Evolutionary conservation across 2,329 filamentous ascomycete species (phyloP), one percentile per base, ranked within the genome.

Genomic region (Arthrinium phaeospermum): DNA sequence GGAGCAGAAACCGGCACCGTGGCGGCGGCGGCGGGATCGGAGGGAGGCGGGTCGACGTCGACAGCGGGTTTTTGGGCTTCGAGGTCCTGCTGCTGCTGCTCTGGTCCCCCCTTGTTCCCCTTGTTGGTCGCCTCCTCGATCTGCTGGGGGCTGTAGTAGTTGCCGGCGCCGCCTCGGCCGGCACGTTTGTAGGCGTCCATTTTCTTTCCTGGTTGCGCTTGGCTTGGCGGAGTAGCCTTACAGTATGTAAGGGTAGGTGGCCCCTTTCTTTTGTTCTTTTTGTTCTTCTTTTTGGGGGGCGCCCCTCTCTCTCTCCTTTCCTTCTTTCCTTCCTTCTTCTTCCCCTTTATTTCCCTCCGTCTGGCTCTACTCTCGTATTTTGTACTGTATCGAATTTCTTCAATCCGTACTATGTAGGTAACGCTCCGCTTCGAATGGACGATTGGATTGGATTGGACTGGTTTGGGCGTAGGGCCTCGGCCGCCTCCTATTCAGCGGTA

Each of bases 161-260:
- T 92, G 70, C 91, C 91, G 7, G 90, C 90, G 69, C 91, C 91
- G 71, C 91, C 91, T 68, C 91, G 88, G 71, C 91, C 90, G 57
- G 87, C 84, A 72, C 85, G 85, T 75, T 84, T 84, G 75, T 87
- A 87, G 69, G 83, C 83, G 76, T 87, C 87, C 71, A 73, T 71
- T 76, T n/a, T n/a, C 14, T 22, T 30, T 16, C 16, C n/a, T 22
- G 30, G 13, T 67, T 7, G 34, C 30, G 24, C 46, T 47, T 47
- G 46, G 46, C 46, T 47, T 19, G 7, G 53, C 51, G 53, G 16
- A 14, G 10, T 45, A 41, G 24, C 27, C 10, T 34, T 14, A 10
- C 30, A 7, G 34, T 45, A 45, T 14, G 44, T 45, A 45, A 16
- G 44, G 16, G 19, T 6, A 30, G 27, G 27, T 45, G 49, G 49